Evolutionary conservation across 495 filamentous ascomycete species (phyloP).

Genomic region (Chaetomium cochliodes): DNA sequence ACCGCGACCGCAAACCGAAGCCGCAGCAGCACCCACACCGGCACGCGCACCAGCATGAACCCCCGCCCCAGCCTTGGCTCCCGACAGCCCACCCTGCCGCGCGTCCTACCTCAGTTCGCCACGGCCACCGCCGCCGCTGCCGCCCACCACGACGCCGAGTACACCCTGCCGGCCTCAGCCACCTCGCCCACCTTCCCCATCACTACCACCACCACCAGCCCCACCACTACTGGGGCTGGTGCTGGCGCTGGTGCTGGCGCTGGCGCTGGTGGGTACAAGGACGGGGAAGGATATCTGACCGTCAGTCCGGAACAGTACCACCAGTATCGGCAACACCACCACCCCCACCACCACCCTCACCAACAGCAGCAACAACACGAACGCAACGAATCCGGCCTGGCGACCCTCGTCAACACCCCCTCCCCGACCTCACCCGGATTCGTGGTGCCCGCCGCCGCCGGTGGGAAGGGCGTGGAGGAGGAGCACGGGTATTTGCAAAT

Average conservation of each 20-base stretch:
- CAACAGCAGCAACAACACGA: constrained; percentile 7
- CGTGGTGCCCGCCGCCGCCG: neutral
- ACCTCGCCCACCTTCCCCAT: neutral
- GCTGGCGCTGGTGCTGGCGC: too few relatives aligned
- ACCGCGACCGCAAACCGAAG: neutral
- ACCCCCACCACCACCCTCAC: neutral
- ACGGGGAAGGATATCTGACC: neutral
- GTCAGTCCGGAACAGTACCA: neutral
- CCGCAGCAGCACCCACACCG: too few relatives aligned
- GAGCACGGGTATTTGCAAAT: neutral
- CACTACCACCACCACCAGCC: neutral
- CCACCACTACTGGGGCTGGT: neutral
- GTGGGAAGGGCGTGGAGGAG: constrained; percentile 2
- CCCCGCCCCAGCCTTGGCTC: neutral
- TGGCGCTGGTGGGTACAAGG: too few relatives aligned
- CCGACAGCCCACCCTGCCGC: constrained; percentile 20
- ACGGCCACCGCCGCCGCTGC: constrained; percentile 3
- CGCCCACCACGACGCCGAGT: constrained; percentile 20
- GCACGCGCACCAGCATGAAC: too few relatives aligned
- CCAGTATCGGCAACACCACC: neutral
- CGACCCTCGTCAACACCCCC: constrained; percentile 20
- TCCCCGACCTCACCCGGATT: neutral
- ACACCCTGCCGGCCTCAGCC: constrained; percentile 4
- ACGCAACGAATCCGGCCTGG: constrained; percentile 17
- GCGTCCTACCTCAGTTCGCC: constrained; percentile 21